Percentiles rank a stretch among this genome's conserved stretches.
These are phyloP conservation scores for Echium plantagineum DNA, from an alignment of 257 asterid species.

Conservation along the genomic window DNA sequence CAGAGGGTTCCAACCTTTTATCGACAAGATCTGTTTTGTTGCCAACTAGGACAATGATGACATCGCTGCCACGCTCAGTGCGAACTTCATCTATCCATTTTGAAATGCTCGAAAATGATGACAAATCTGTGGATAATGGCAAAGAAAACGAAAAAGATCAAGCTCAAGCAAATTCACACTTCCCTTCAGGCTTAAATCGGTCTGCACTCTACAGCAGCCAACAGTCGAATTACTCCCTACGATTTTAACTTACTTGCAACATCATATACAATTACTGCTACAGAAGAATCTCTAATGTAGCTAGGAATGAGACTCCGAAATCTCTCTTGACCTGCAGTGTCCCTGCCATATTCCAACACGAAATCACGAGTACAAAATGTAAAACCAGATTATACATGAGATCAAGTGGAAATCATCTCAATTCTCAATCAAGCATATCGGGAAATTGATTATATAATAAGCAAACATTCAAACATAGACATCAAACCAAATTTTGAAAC, in stretches of 20 bases:
- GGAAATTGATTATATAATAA: too few species aligned
- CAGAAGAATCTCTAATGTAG: slow-evolving; percentile 90
- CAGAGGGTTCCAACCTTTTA: slow-evolving; percentile 41
- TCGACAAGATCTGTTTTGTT: slow-evolving; percentile 93
- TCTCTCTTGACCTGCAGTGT: slow-evolving; percentile 97
- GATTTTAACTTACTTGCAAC: slow-evolving; percentile 59
- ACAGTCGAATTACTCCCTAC: not conserved
- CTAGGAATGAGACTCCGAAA: slow-evolving; percentile 85
- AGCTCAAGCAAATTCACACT: not conserved
- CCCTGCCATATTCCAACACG: slow-evolving; percentile 33
- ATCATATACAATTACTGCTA: slow-evolving; percentile 83
- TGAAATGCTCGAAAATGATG: slow-evolving; percentile 37
- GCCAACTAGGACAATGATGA: slow-evolving; percentile 76
- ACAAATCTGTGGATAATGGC: slow-evolving; percentile 25
- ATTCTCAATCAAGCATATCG: not conserved
- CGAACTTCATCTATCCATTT: slow-evolving; percentile 61
- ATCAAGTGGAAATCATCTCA: not conserved
- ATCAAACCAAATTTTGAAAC: too few species aligned
- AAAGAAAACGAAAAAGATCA: not conserved
- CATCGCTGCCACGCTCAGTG: slow-evolving; percentile 74
- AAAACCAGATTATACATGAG: not conserved
- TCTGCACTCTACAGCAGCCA: not conserved
- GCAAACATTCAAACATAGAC: too few species aligned
- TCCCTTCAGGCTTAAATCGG: too few species aligned
- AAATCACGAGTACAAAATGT: not conserved